These are phyloP conservation scores for Colletotrichum horii DNA, from an alignment of 2,329 filamentous ascomycete species.

Conservation along the genomic window DNA sequence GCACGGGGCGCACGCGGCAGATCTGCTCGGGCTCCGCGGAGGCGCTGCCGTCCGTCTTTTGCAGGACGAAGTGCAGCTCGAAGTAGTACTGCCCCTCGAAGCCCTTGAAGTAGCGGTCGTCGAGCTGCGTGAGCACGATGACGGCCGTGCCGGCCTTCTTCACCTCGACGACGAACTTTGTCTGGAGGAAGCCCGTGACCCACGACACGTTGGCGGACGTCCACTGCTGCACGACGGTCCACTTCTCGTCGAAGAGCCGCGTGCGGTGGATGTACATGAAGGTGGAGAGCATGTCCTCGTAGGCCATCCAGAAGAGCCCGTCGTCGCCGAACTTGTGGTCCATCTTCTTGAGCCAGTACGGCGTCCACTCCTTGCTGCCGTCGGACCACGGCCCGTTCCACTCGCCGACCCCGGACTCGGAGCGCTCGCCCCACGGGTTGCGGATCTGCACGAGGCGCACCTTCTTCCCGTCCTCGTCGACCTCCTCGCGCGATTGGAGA, in stretches of 20 bases:
- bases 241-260: slow-evolving; percentile 56
- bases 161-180: slow-evolving; percentile 47
- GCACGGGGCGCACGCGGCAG: slow-evolving; percentile 36
- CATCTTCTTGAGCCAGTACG: slow-evolving; percentile 76
- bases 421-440: slow-evolving; percentile 73
- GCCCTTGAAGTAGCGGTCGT: slow-evolving; percentile 49
- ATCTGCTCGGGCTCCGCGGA: slow-evolving; percentile 31
- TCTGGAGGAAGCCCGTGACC: slow-evolving; percentile 49
- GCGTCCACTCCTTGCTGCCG: slow-evolving; percentile 84
- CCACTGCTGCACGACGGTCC: slow-evolving; percentile 52
- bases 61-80: slow-evolving; percentile 47
- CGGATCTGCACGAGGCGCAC: slow-evolving; percentile 50
- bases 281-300: slow-evolving; percentile 63
- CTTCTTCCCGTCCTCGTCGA: slow-evolving; percentile 42
- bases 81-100: slow-evolving; percentile 51
- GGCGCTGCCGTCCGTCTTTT: slow-evolving; percentile 24
- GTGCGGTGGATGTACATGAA: slow-evolving; percentile 65
- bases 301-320: slow-evolving; percentile 68
- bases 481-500: slow-evolving; percentile 49
- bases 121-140: slow-evolving; percentile 50
- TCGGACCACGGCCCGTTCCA: slow-evolving; percentile 79
- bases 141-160: slow-evolving; percentile 46
- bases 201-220: slow-evolving; percentile 46
- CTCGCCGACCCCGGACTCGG: slow-evolving; percentile 50
- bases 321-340: slow-evolving; percentile 79